A percentile compares a stretch with the other conserved stretches of the same genome.
Conservation (phyloP, 805 yeast genomes). For the Saccharomycopsis sp. region DNA sequence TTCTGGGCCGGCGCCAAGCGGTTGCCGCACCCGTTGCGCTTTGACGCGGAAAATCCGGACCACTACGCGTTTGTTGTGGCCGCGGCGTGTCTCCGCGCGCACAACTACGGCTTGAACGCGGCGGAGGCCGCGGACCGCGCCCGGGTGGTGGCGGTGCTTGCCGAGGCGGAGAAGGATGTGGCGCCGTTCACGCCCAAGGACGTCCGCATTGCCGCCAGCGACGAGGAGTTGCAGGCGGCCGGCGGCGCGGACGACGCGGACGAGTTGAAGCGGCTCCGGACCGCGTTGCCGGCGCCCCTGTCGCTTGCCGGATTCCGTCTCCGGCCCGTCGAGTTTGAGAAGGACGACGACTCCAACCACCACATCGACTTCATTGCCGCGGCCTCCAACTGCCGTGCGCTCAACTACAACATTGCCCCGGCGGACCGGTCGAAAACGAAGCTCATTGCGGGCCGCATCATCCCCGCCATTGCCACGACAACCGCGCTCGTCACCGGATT, state of each 20-base stretch:
- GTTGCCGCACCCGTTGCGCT: constrained; percentile 81
- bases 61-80: constrained; percentile 81
- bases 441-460: constrained; percentile 96
- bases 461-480: constrained; percentile 98
- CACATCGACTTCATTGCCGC: constrained; percentile 95
- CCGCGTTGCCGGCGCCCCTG: constrained; percentile 81
- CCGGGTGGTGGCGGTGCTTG: constrained; percentile 42
- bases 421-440: constrained; percentile 89
- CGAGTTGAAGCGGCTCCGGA: constrained; percentile 61
- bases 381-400: constrained; percentile 93
- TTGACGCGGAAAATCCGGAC: constrained; percentile 67
- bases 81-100: constrained; percentile 89
- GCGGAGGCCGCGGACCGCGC: constrained; percentile 44
- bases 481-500: constrained; percentile 97
- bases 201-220: constrained; percentile 75
- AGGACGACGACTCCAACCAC: constrained; percentile 94
- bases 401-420: constrained; percentile 79
- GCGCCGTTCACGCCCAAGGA: constrained; percentile 71
- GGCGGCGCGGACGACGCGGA: constrained; percentile 56
- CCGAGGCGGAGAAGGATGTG: constrained; percentile 43
- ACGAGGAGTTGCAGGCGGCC: constrained; percentile 66
- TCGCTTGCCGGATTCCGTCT: constrained; percentile 83
- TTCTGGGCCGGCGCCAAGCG: constrained; percentile 98
- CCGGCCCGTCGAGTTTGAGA: constrained; percentile 89
- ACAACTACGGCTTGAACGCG: constrained; percentile 82